Evolutionary conservation across 2,329 filamentous ascomycete species (phyloP).

Genomic region (Nannizzia gypsea): DNA sequence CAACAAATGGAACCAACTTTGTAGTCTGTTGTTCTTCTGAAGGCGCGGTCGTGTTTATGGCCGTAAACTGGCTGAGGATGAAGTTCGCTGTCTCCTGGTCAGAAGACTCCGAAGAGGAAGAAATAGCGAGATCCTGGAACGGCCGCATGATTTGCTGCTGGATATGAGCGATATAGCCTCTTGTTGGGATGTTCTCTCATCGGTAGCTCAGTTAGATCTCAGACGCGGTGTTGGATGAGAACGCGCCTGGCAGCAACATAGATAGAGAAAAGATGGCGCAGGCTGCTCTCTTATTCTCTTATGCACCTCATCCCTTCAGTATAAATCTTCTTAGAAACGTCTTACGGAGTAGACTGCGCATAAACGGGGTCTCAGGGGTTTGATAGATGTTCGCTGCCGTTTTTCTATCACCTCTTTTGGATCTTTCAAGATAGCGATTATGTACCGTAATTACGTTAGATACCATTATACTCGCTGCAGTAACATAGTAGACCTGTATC

Average conservation of each 20-base stretch:
- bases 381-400: not conserved
- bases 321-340: not conserved
- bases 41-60: conserved; percentile 5
- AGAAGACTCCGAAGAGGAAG: not conserved
- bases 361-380: not conserved
- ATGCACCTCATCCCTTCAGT: not conserved
- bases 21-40: not conserved
- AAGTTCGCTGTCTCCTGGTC: conserved; percentile 5
- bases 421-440: too few relatives aligned
- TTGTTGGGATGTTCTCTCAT: not conserved
- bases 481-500: not conserved
- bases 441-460: not conserved
- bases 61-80: conserved; percentile 13
- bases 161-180: not conserved
- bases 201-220: not conserved
- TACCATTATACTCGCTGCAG: not conserved
- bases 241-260: not conserved
- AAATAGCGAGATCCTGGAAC: not conserved
- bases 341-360: not conserved
- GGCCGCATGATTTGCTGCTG: not conserved
- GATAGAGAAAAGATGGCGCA: not conserved
- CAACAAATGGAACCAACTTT: conserved; percentile 12
- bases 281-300: not conserved
- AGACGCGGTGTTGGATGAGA: not conserved
- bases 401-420: not conserved